Evolutionary conservation across 345 rosid genomes (phyloP).

Genomic region (Erucastrum elatum): DNA sequence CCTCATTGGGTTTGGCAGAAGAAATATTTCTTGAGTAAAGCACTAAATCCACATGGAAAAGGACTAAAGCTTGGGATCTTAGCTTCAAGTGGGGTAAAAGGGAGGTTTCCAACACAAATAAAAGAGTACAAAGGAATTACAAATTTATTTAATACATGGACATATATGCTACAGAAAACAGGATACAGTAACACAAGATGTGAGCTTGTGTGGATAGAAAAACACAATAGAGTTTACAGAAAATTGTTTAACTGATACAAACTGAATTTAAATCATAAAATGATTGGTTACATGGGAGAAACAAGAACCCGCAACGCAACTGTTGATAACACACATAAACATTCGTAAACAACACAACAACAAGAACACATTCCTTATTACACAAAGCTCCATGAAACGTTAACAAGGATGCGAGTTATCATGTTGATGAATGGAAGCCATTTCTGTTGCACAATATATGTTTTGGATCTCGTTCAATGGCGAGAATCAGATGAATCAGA

Average conservation of each 20-base stretch:
- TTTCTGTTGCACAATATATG: background rate
- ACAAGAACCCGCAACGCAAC: background rate
- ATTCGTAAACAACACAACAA: background rate
- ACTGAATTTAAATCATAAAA: constrained; percentile 5
- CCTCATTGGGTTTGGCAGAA: constrained; percentile 20
- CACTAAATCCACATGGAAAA: constrained; percentile 29
- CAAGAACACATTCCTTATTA: background rate
- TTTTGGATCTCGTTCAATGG: constrained; percentile 13
- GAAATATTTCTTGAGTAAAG: constrained; percentile 19
- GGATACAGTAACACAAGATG: constrained; percentile 22
- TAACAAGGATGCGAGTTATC: background rate
- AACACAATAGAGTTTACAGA: constrained; percentile 5
- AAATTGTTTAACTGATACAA: constrained; percentile 8
- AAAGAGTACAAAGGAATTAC: constrained; percentile 3
- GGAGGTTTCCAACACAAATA: constrained; percentile 24
- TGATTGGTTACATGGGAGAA: background rate
- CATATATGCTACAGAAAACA: background rate
- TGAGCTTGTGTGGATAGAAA: background rate
- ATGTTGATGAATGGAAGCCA: background rate
- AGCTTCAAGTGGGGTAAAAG: constrained; percentile 31
- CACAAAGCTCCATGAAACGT: background rate
- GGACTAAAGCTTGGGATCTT: constrained; percentile 22
- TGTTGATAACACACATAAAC: background rate
- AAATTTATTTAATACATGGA: constrained; percentile 1
- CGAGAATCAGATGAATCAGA: constrained; percentile 37